phyloP scores from a whole-genome alignment of 805 yeast species.

The Cyberlindnera maritima region DNA sequence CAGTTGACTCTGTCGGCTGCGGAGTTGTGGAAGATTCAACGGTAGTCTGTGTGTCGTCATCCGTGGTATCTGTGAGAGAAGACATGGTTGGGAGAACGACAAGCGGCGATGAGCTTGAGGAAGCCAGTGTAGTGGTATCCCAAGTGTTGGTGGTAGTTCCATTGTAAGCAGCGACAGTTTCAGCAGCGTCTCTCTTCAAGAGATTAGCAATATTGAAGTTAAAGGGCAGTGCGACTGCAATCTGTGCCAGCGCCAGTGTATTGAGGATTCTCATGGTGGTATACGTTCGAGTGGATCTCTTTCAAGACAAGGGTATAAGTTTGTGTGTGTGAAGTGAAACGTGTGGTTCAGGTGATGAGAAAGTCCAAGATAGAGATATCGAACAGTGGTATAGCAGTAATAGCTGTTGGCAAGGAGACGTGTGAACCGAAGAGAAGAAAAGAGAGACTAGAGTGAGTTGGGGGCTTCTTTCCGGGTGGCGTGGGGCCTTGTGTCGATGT shows the following conservation, averaged over 20 bases:
- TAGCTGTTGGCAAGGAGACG: no score
- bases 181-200: conserved; percentile 9
- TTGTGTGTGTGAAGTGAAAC: neutral
- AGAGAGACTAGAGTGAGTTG: conserved; percentile 16
- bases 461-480: no score
- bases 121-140: neutral
- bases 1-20: no score
- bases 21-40: neutral
- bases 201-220: conserved; percentile 8
- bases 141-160: neutral
- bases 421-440: conserved; percentile 4
- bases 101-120: neutral
- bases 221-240: conserved; percentile 17
- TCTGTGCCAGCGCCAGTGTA: conserved; percentile 12
- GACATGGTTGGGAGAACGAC: conserved; percentile 3
- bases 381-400: neutral
- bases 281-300: neutral
- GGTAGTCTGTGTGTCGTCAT: neutral
- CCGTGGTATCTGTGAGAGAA: neutral
- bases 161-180: neutral
- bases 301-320: neutral
- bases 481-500: no score
- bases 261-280: conserved; percentile 15
- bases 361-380: neutral
- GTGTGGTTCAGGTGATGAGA: neutral